Evolutionary conservation across 306 rosid genomes (phyloP), one percentile per base, ranked within the genome.

Genomic region (Abrus pulchellus): DNA sequence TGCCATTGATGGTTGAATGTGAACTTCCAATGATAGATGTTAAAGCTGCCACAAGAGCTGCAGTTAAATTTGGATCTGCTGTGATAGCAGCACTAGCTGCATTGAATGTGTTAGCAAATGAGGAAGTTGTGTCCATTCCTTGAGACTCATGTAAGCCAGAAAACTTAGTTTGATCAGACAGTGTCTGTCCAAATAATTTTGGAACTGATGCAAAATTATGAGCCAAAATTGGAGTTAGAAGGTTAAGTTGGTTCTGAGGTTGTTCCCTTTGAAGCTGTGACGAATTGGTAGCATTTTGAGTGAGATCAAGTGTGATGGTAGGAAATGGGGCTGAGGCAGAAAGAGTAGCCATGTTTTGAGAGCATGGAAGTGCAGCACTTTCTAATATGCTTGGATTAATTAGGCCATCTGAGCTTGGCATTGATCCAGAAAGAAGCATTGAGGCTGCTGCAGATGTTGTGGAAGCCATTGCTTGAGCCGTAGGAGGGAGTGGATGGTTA

Each of bases 271-370:
- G 72, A 0, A 14, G 52, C 1, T 54, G 66, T 6, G 85, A 45
- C 71, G 79, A 40, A 27, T 71, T 11, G 66, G 67, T 3, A 2
- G 83, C 20, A 20, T 47, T 20, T 36, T 83, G 78, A 55, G 90
- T 90, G 82, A 92, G 97, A 14, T 92, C 97, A 5, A 92, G 74
- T 4, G 91, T 92, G 74, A 92, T 88, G 2, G 94, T 92, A 1
- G 97, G 97, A 80, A 92, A 92, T 65, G 97, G 97, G 0, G 97
- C 90, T 69, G 94, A 88, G 49, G 92, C 89, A 7, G 97, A 88
- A 36, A 92, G 90, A 5, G 93, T 88, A 1, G 93, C 91, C 54
- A 90, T 69, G 83, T 77, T 85, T 5, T 85, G 85, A 27, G 91
- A 76, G 29, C 72, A 74, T 0, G 83, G 80, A 28, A 83, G 76